Conservation (phyloP, 148 eudicot species). For the Rhododendron kiyosumense region DNA sequence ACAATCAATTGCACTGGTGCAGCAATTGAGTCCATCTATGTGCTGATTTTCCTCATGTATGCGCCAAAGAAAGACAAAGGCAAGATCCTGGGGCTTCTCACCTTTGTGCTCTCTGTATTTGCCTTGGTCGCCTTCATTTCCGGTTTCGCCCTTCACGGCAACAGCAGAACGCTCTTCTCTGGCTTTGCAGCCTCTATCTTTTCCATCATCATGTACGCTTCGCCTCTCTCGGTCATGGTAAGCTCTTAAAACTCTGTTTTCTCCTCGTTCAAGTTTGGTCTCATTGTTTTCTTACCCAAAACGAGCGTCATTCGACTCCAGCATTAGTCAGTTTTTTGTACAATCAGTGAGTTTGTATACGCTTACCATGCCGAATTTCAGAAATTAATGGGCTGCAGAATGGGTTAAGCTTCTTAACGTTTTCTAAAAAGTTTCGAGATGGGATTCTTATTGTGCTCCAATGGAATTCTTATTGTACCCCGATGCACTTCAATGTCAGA, state of each 20-base stretch:
- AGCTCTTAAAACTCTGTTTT: not conserved
- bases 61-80: constrained; percentile 69
- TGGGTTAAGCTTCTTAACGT: too few species aligned
- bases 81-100: constrained; percentile 50
- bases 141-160: constrained; percentile 61
- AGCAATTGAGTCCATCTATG: constrained; percentile 61
- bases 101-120: constrained; percentile 37
- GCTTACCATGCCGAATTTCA: too few species aligned
- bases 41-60: constrained; percentile 47
- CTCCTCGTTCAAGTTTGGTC: not conserved
- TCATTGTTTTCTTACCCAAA: not conserved
- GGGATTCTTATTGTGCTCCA: too few species aligned
- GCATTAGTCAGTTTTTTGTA: not conserved
- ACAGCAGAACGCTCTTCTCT: constrained; percentile 58
- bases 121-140: constrained; percentile 53
- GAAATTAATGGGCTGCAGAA: too few species aligned
- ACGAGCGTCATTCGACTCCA: not conserved
- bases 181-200: constrained; percentile 69
- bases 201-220: constrained; percentile 83
- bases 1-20: constrained; percentile 65
- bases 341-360: too few species aligned
- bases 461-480: too few species aligned
- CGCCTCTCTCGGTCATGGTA: constrained; percentile 81
- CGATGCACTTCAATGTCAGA: too few species aligned
- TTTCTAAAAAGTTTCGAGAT: too few species aligned